A percentile compares a stretch with the other conserved stretches of the same genome.
phyloP scores from a whole-genome alignment of 2,329 filamentous ascomycete genomes.

The Cadophora sp. region DNA sequence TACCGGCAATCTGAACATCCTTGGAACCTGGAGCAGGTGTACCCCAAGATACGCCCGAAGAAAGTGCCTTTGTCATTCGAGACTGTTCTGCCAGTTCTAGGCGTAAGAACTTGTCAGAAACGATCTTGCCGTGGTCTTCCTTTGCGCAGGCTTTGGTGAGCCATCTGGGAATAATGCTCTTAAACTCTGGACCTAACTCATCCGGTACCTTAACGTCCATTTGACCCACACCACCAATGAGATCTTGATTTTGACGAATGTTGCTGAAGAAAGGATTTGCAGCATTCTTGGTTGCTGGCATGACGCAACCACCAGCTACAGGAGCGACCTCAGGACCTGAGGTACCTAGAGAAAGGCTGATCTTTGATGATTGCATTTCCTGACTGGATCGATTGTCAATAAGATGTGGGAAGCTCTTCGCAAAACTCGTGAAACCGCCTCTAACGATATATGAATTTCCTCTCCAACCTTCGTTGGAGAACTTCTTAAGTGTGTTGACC shows the following conservation, averaged over 20 bases:
- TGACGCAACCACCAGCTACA: slow-evolving; percentile 86
- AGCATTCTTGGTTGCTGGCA: slow-evolving; percentile 72
- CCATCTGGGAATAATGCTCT: slow-evolving; percentile 73
- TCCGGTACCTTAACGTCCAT: slow-evolving; percentile 66
- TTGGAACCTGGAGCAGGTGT: slow-evolving; percentile 45
- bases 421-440: slow-evolving; percentile 82
- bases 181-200: slow-evolving; percentile 53
- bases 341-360: slow-evolving; percentile 58
- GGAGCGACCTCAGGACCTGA: slow-evolving; percentile 64
- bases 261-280: slow-evolving; percentile 94
- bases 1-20: slow-evolving; percentile 79
- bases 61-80: slow-evolving; percentile 87
- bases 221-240: slow-evolving; percentile 91
- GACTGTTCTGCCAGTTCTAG: slow-evolving; percentile 88
- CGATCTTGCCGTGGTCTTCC: slow-evolving; percentile 76
- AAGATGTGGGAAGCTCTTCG: slow-evolving; percentile 67
- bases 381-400: slow-evolving; percentile 59
- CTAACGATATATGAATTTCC: slow-evolving; percentile 78
- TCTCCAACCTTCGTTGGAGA: slow-evolving; percentile 80
- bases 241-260: slow-evolving; percentile 95
- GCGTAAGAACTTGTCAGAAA: slow-evolving; percentile 82
- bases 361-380: slow-evolving; percentile 48
- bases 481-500: slow-evolving; percentile 92
- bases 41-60: slow-evolving; percentile 63
- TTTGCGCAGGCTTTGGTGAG: slow-evolving; percentile 71